Conservation (phyloP, 2,329 filamentous ascomycete species). For the Xylariaceae sp. region DNA sequence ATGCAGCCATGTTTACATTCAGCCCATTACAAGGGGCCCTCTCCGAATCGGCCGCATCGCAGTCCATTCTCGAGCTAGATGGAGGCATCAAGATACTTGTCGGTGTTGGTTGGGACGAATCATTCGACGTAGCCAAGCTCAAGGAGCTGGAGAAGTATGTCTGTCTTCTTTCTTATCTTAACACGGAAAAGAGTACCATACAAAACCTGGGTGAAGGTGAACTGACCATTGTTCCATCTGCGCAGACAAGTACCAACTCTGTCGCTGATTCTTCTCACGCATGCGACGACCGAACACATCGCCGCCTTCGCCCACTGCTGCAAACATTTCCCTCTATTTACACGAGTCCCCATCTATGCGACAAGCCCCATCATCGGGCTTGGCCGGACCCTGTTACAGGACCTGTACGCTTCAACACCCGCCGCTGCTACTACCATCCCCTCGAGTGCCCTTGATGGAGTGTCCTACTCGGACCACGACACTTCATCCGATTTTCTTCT, state of each 20-base stretch:
- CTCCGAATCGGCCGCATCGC: slow-evolving; percentile 83
- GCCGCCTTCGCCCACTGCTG: slow-evolving; percentile 96
- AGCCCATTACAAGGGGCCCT: slow-evolving; percentile 91
- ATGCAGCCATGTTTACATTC: slow-evolving; percentile 86
- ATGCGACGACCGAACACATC: slow-evolving; percentile 89
- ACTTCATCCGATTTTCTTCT: slow-evolving; percentile 64
- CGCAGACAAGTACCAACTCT: slow-evolving; percentile 85
- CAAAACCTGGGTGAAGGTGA: neutral
- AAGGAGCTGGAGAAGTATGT: slow-evolving; percentile 86
- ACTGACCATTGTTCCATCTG: slow-evolving; percentile 32
- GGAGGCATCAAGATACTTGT: slow-evolving; percentile 95
- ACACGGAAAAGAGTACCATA: no score
- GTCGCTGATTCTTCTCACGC: slow-evolving; percentile 91
- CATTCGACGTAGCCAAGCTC: slow-evolving; percentile 82
- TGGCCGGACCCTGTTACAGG: slow-evolving; percentile 87
- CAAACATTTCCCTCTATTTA: slow-evolving; percentile 93
- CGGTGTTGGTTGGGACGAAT: slow-evolving; percentile 95
- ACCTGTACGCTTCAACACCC: slow-evolving; percentile 89
- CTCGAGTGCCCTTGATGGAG: slow-evolving; percentile 72
- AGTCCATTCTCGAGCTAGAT: slow-evolving; percentile 96
- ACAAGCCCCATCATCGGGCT: slow-evolving; percentile 93
- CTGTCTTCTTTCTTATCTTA: neutral
- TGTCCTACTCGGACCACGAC: slow-evolving; percentile 59
- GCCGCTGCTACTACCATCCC: slow-evolving; percentile 87
- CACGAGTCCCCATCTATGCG: slow-evolving; percentile 91